Conservation (phyloP, 2,329 filamentous ascomycete species). For the Venturia pyrina region DNA sequence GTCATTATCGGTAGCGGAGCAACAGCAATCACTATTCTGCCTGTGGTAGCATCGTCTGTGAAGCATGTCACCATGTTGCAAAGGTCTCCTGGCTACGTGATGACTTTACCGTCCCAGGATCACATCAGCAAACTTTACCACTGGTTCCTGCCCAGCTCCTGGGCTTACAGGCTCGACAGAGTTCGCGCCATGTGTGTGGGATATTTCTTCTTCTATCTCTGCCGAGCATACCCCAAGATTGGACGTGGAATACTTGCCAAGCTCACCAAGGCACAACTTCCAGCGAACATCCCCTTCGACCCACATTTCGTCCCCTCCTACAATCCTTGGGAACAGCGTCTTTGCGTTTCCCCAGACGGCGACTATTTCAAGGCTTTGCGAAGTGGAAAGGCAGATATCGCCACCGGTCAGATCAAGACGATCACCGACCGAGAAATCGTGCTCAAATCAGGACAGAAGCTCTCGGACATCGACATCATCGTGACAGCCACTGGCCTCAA, state of each 20-base stretch:
- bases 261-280: slow-evolving; percentile 41
- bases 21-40: slow-evolving; percentile 68
- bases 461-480: slow-evolving; percentile 41
- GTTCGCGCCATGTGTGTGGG: slow-evolving; percentile 42
- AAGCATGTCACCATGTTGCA: slow-evolving; percentile 68
- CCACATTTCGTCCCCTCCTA: slow-evolving; percentile 39
- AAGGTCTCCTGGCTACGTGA: slow-evolving; percentile 62
- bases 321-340: slow-evolving; percentile 57
- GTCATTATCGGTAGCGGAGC: slow-evolving; percentile 69
- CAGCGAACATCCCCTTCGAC: slow-evolving; percentile 31
- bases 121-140: slow-evolving; percentile 29
- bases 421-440: slow-evolving; percentile 41
- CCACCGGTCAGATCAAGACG: slow-evolving; percentile 44
- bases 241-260: slow-evolving; percentile 39
- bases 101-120: slow-evolving; percentile 38
- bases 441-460: slow-evolving; percentile 32
- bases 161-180: slow-evolving; percentile 37
- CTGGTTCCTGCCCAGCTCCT: slow-evolving; percentile 19
- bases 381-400: slow-evolving; percentile 41
- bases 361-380: slow-evolving; percentile 48
- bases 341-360: slow-evolving; percentile 58
- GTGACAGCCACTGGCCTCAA: slow-evolving; percentile 55
- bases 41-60: slow-evolving; percentile 55
- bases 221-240: slow-evolving; percentile 42
- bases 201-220: slow-evolving; percentile 39